Percentiles rank a stretch among this genome's conserved stretches.
These are phyloP conservation scores for Cytospora piceicola DNA, from an alignment of 2,329 filamentous ascomycete genomes.

Conservation along the genomic window DNA sequence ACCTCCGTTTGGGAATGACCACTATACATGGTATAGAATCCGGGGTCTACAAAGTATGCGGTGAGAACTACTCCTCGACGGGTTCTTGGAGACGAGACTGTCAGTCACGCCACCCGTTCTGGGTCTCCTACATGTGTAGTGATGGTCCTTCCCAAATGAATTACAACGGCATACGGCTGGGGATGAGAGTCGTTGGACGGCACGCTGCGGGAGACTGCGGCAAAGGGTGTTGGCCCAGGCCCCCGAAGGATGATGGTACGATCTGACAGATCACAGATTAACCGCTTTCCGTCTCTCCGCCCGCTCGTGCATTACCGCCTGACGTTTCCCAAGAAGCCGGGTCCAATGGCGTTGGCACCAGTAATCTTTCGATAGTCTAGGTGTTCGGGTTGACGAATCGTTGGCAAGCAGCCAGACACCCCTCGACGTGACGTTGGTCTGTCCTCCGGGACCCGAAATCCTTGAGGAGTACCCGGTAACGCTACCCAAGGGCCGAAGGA, in stretches of 20 bases:
- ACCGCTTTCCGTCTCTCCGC: conserved; percentile 24
- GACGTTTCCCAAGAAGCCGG: conserved; percentile 25
- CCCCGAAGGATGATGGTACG: conserved; percentile 23
- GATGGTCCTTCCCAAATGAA: not conserved
- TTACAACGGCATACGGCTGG: conserved; percentile 9
- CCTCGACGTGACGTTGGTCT: not conserved
- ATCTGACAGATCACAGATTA: conserved; percentile 19
- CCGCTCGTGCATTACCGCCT: conserved; percentile 22
- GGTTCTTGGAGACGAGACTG: not conserved
- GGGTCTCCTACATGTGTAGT: not conserved
- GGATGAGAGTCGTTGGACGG: conserved; percentile 13
- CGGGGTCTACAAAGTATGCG: not conserved
- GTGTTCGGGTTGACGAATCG: conserved; percentile 13
- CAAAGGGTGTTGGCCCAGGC: conserved; percentile 19
- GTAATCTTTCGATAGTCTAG: conserved; percentile 9
- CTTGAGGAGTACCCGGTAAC: not conserved
- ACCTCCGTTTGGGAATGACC: conserved; percentile 6
- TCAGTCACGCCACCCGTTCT: not conserved
- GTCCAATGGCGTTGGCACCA: conserved; percentile 20
- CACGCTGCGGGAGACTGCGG: conserved; percentile 19
- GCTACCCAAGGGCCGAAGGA: not conserved
- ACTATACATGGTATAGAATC: not conserved
- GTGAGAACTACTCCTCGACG: not conserved
- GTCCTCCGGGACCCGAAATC: not conserved
- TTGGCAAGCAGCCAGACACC: conserved; percentile 11